Evolutionary conservation across 176 grass and related monocot species (phyloP).

Genomic region (Echinochloa phyllopogon): DNA sequence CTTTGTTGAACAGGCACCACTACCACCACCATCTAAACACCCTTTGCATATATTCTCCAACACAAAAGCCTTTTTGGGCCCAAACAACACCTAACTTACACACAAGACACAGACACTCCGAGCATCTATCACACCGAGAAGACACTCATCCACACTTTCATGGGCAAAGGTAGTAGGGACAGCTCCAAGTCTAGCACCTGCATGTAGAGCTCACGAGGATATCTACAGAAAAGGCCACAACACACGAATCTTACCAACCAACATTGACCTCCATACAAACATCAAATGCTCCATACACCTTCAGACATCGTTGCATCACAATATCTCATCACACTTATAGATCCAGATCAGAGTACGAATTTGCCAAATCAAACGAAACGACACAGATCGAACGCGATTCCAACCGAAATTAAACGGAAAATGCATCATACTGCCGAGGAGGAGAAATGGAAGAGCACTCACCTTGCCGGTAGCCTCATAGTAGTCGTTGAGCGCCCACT

Average conservation of each 20-base stretch:
- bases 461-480: conserved; percentile 89
- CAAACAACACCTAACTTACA: conserved; percentile 20
- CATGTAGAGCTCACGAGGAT: conserved; percentile 30
- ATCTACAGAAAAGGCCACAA: conserved; percentile 8
- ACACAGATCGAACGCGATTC: conserved; percentile 34
- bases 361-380: not conserved
- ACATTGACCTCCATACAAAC: not conserved
- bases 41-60: conserved; percentile 48
- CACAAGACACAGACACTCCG: conserved; percentile 34
- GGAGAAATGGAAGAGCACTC: conserved; percentile 26
- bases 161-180: conserved; percentile 11
- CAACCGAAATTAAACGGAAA: conserved; percentile 25
- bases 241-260: conserved; percentile 35
- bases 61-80: conserved; percentile 20
- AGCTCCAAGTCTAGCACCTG: conserved; percentile 17
- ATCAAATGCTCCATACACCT: not conserved
- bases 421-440: conserved; percentile 4
- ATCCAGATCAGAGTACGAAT: conserved; percentile 41
- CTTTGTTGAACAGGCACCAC: conserved; percentile 4
- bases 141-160: conserved; percentile 13
- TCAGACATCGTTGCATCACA: not conserved
- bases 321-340: conserved; percentile 3
- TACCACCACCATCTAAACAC: conserved; percentile 4
- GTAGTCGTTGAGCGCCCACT: conserved; percentile 97
- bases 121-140: conserved; percentile 31